Evolutionary conservation across 2,329 filamentous ascomycete species (phyloP), one percentile per base, ranked within the genome.

Genomic region (Graphiopsis chlorocephala): DNA sequence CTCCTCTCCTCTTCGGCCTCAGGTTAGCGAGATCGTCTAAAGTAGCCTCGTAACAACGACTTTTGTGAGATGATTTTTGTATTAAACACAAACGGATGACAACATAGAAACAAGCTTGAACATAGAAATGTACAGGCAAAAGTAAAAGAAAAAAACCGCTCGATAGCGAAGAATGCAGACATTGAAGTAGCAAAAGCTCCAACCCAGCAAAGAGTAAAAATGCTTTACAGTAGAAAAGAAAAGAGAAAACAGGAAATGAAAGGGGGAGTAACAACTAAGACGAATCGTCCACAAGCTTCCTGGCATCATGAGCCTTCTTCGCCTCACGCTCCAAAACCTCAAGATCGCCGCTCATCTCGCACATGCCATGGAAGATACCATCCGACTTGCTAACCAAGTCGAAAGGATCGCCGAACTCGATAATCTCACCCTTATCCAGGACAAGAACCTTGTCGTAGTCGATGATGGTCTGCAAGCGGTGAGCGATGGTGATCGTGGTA

Each of bases 361-460:
- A 90, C 88, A 91, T 90, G 58, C 83, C 80, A 63, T 81, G 81
- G 76, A 91, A 90, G 11, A 83, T 78, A 4, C 92, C 89, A 2
- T 85, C 86, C 64, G 90, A 82, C 71, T 88, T 89, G 73, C 84
- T 85, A 68, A 97, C 84, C 60, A 99, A 81, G 70, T 92, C 88
- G 81, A 89, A 93, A 0, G 95, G 95, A 73, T 96, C 90, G n/a
- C 88, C 95, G 74, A 87, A 99, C 79, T 99, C 94, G 5, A 95
- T 85, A 23, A 98, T 90, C 66, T 86, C 80, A 11, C 95, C 95
- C 76, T 93, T 92, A 73, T 99, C 95, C 4, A 99, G 83, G 14
- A 99, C 93, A 17, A 99, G 82, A 15, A 99, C 94, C 81, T 96
- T 97, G 80, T 99, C 95, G 74, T 98, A 99, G 76, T 99, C 95